These are phyloP conservation scores for Colletotrichum aenigma DNA, from an alignment of 2,329 filamentous ascomycete genomes.

Conservation along the genomic window DNA sequence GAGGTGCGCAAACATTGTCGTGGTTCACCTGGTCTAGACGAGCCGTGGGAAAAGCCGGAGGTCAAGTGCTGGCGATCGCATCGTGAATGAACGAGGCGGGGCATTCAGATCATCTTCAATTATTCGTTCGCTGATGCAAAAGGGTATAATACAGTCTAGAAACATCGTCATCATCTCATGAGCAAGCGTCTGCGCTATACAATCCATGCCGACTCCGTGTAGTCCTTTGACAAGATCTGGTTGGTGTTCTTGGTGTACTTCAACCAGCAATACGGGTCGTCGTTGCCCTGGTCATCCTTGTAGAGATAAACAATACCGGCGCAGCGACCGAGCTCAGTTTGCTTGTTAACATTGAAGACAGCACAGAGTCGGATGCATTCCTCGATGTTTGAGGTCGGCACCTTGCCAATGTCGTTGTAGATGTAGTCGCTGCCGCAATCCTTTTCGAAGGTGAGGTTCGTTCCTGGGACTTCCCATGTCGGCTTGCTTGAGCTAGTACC, in stretches of 20 bases:
- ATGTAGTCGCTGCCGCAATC: slow-evolving; percentile 13
- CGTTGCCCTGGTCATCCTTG: background rate
- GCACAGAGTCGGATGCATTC: slow-evolving; percentile 14
- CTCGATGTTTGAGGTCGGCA: slow-evolving; percentile 10
- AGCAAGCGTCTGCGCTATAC: background rate
- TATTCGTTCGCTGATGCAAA: background rate
- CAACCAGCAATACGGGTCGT: slow-evolving; percentile 8
- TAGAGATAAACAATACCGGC: slow-evolving; percentile 6
- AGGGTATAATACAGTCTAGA: background rate
- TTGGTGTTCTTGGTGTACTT: slow-evolving; percentile 14
- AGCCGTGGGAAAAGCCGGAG: too few relatives aligned
- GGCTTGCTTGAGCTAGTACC: background rate
- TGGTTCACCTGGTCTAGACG: too few relatives aligned
- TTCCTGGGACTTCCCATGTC: slow-evolving; percentile 6
- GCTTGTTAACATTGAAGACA: slow-evolving; percentile 5
- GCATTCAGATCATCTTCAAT: background rate
- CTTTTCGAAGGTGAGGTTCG: slow-evolving; percentile 15
- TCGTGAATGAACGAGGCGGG: background rate
- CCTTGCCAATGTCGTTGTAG: slow-evolving; percentile 10
- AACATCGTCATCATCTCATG: background rate
- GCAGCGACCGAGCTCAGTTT: slow-evolving; percentile 5
- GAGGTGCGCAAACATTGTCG: background rate
- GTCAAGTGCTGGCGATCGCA: background rate
- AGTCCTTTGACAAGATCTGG: background rate
- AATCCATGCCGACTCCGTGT: slow-evolving; percentile 12